phyloP scores from a whole-genome alignment of 345 rosid genomes.

The Syzygium grande region DNA sequence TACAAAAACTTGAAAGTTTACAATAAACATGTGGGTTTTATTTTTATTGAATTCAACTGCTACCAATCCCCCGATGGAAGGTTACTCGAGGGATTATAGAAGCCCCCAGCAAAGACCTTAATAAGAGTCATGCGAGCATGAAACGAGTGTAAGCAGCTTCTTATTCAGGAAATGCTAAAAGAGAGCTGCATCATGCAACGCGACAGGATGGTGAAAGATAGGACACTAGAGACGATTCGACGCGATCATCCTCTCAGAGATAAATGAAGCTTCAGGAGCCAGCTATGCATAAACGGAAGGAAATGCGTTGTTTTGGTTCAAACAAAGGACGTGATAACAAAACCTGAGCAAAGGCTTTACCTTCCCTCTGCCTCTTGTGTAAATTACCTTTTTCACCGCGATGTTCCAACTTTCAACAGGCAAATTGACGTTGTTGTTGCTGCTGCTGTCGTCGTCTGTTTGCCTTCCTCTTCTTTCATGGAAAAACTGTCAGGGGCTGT shows the following conservation, averaged over 20 bases:
- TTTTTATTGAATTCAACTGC: not conserved
- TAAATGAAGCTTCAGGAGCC: not conserved
- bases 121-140: not conserved
- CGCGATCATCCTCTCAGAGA: not conserved
- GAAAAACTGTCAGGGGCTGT: not conserved
- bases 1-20: not conserved
- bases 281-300: not conserved
- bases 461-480: not conserved
- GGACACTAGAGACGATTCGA: not conserved
- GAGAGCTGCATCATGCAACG: not conserved
- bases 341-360: slow-evolving; percentile 12
- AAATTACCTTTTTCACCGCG: not conserved
- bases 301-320: not conserved
- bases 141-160: not conserved
- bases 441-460: not conserved
- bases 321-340: not conserved
- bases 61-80: not conserved
- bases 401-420: not conserved
- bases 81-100: not conserved
- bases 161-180: not conserved
- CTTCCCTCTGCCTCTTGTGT: slow-evolving; percentile 14
- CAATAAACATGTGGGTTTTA: not conserved
- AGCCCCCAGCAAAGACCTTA: not conserved
- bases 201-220: not conserved
- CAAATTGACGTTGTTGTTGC: not conserved